Percentiles rank a stretch among this genome's conserved stretches.
Conservation (phyloP, 495 filamentous ascomycete genomes). For the Staphylotrichum longicolle region DNA sequence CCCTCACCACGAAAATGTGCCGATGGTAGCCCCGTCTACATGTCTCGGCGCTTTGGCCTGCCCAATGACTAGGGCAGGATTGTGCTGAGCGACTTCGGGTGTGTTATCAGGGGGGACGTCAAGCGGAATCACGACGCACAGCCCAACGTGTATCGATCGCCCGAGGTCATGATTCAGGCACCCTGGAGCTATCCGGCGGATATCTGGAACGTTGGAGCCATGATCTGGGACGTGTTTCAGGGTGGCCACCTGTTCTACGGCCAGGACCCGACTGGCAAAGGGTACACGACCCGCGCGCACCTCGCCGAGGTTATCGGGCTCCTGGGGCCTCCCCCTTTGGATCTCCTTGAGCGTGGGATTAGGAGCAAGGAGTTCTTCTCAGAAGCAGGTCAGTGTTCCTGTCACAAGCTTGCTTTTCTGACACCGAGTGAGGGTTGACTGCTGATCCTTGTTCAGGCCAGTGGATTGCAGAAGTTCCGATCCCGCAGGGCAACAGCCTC, state of each 20-base stretch:
- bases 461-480: slow-evolving; percentile 17
- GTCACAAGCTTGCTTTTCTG: not conserved
- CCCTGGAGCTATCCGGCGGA: slow-evolving; percentile 48
- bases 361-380: slow-evolving; percentile 12
- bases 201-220: slow-evolving; percentile 52
- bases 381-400: not conserved
- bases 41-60: slow-evolving; percentile 25
- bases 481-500: slow-evolving; percentile 16
- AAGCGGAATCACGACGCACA: slow-evolving; percentile 28
- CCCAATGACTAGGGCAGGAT: slow-evolving; percentile 29
- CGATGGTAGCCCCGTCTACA: slow-evolving; percentile 37
- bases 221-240: slow-evolving; percentile 54
- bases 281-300: slow-evolving; percentile 46
- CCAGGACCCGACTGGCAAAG: slow-evolving; percentile 41
- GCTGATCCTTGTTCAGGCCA: not conserved
- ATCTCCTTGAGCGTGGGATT: slow-evolving; percentile 32
- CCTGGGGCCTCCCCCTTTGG: slow-evolving; percentile 46
- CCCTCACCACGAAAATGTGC: slow-evolving; percentile 35
- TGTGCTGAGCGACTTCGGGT: slow-evolving; percentile 50
- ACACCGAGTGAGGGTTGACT: too few species aligned
- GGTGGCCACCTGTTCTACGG: slow-evolving; percentile 46
- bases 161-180: slow-evolving; percentile 48
- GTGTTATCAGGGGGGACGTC: slow-evolving; percentile 37
- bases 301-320: slow-evolving; percentile 49
- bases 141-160: slow-evolving; percentile 46